These are phyloP conservation scores for Tolypocladium cylindrosporum DNA, from an alignment of 2,329 filamentous ascomycete species.

Conservation along the genomic window DNA sequence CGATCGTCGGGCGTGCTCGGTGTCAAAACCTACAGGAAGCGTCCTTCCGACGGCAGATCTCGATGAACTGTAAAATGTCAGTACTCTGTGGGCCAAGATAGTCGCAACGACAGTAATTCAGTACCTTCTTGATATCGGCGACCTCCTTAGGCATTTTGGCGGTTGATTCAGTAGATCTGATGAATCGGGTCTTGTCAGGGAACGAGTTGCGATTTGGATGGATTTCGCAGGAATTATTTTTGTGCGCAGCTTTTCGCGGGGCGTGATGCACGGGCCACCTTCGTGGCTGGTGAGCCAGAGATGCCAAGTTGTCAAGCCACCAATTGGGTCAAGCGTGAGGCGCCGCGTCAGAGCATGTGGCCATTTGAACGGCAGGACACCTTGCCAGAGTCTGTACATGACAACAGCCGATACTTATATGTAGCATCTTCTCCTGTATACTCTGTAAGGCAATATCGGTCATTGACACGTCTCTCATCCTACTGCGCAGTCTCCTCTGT, in stretches of 20 bases:
- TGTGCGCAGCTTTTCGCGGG: constrained; percentile 17
- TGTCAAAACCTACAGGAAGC: constrained; percentile 75
- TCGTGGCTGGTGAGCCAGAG: constrained; percentile 1
- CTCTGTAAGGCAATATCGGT: not conserved
- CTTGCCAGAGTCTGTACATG: not conserved
- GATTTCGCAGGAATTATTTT: constrained; percentile 15
- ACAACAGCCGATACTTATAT: not conserved
- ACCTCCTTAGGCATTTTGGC: constrained; percentile 97
- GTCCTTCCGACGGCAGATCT: constrained; percentile 99
- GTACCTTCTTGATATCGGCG: constrained; percentile 87
- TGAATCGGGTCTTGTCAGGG: constrained; percentile 9
- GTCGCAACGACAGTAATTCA: not conserved
- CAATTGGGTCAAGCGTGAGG: not conserved
- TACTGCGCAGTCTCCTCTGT: not conserved
- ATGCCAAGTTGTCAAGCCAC: not conserved
- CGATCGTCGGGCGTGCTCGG: not conserved
- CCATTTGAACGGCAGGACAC: not conserved
- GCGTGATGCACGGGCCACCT: constrained; percentile 11
- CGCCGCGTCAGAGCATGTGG: not conserved
- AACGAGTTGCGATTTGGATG: constrained; percentile 6
- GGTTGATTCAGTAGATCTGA: constrained; percentile 26
- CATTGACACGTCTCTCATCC: not conserved
- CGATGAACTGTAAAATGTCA: constrained; percentile 71
- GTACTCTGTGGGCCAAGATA: constrained; percentile 5
- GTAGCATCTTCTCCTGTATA: not conserved